A percentile compares a stretch with the other conserved stretches of the same genome.
These are phyloP conservation scores for Picea sitchensis DNA, from an alignment of 75 land plant genomes.

Conservation along the genomic window DNA sequence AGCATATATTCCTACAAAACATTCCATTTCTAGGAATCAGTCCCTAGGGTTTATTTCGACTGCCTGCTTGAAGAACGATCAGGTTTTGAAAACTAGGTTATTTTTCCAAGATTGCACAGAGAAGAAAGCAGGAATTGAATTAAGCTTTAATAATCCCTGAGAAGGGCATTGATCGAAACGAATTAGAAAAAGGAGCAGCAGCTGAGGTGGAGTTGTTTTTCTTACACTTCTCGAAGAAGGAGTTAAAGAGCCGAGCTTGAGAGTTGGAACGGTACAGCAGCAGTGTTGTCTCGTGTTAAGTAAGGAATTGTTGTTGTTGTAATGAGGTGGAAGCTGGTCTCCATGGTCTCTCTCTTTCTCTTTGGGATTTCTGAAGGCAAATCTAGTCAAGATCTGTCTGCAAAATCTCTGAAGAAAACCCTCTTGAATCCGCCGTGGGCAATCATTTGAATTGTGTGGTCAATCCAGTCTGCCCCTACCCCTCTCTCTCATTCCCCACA, in stretches of 20 bases:
- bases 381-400: constrained; percentile 11
- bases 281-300: too few species aligned
- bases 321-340: neutral
- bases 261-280: neutral
- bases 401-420: neutral
- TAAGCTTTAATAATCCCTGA: neutral
- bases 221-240: constrained; percentile 2
- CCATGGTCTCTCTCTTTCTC: neutral
- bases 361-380: neutral
- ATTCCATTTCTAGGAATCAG: neutral
- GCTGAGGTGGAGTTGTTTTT: neutral
- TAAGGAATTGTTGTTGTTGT: neutral
- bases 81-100: neutral
- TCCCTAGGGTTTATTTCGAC: neutral
- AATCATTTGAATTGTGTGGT: constrained; percentile 14
- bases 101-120: neutral
- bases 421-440: constrained; percentile 13
- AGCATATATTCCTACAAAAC: too few species aligned
- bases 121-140: neutral
- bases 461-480: neutral
- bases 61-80: neutral
- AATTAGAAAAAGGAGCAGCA: neutral
- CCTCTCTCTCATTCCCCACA: neutral
- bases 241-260: neutral
- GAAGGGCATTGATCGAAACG: neutral